Evolutionary conservation across 331 rosid genomes (phyloP).

Genomic region (Arachis monticola): DNA sequence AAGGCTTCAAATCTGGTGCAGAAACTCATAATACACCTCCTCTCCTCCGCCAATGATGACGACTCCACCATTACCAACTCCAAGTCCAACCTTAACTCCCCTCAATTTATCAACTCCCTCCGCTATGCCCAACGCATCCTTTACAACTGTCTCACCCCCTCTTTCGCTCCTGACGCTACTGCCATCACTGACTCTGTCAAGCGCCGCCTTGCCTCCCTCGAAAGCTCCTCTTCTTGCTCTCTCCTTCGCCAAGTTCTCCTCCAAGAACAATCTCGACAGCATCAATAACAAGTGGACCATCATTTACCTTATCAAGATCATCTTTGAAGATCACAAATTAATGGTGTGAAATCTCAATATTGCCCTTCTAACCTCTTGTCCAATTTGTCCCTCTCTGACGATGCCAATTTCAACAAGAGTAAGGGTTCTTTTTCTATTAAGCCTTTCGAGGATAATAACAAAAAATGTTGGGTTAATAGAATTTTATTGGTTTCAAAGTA

Average conservation of each 20-base stretch:
- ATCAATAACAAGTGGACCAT: conserved; percentile 93
- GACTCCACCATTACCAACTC: conserved; percentile 30
- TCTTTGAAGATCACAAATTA: conserved; percentile 68
- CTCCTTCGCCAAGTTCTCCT: conserved; percentile 73
- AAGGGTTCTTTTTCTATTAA: conserved; percentile 16
- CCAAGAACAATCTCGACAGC: conserved; percentile 69
- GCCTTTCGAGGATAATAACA: conserved; percentile 34
- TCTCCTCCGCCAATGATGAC: conserved; percentile 43
- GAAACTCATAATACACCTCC: conserved; percentile 23
- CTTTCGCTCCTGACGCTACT: conserved; percentile 86
- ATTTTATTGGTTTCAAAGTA: conserved; percentile 68
- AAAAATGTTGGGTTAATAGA: conserved; percentile 63
- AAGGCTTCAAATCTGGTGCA: conserved; percentile 81
- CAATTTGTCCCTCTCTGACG: conserved; percentile 50
- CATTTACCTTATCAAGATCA: conserved; percentile 69
- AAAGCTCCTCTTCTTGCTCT: conserved; percentile 85
- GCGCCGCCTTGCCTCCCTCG: conserved; percentile 86
- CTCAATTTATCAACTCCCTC: conserved; percentile 64
- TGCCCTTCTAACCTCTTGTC: conserved; percentile 66
- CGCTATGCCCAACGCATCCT: conserved; percentile 42
- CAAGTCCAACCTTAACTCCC: conserved; percentile 53
- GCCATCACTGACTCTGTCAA: conserved; percentile 89
- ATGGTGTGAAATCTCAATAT: conserved; percentile 38
- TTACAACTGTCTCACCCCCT: conserved; percentile 70
- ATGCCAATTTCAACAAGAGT: conserved; percentile 40